Percentiles rank a stretch among this genome's conserved stretches.
Evolutionary conservation across 768 basidiomycete species (phyloP).

Genomic region (Tulasnella sp.): DNA sequence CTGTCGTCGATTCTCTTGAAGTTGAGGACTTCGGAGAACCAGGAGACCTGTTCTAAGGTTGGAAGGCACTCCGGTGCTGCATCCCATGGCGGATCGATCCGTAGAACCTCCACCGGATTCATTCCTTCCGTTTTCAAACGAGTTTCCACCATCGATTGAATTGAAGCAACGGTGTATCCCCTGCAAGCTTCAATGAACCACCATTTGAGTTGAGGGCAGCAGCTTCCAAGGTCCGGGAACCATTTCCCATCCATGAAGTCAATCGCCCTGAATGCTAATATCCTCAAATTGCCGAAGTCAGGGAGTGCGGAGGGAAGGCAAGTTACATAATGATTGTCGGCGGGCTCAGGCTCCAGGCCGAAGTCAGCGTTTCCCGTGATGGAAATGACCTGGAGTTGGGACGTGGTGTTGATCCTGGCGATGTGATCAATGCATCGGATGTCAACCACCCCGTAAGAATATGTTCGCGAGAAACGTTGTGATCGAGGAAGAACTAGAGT

Average conservation of each 20-base stretch:
- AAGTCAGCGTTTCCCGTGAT: too few relatives aligned
- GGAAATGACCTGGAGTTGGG: too few relatives aligned
- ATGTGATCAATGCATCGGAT: too few relatives aligned
- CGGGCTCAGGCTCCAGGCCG: neutral
- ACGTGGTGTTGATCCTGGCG: too few relatives aligned
- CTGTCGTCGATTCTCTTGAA: neutral
- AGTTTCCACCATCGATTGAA: neutral
- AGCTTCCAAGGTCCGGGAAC: neutral
- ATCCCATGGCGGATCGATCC: neutral
- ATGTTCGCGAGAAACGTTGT: too few relatives aligned
- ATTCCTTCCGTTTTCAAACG: neutral
- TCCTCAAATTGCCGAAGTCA: neutral
- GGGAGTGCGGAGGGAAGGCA: neutral
- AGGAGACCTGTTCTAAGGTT: neutral
- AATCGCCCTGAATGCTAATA: neutral
- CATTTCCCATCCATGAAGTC: neutral
- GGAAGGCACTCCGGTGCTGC: neutral
- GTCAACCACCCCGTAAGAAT: too few relatives aligned
- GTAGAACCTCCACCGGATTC: neutral
- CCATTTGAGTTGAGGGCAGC: neutral
- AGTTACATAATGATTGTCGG: neutral
- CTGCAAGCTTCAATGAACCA: neutral
- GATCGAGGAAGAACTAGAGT: too few relatives aligned
- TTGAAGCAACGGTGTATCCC: neutral
- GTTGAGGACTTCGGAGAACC: neutral